Percentiles rank a stretch among this genome's conserved stretches.
Conservation (phyloP, 768 basidiomycete species). For the Panaeolus papilionaceus region DNA sequence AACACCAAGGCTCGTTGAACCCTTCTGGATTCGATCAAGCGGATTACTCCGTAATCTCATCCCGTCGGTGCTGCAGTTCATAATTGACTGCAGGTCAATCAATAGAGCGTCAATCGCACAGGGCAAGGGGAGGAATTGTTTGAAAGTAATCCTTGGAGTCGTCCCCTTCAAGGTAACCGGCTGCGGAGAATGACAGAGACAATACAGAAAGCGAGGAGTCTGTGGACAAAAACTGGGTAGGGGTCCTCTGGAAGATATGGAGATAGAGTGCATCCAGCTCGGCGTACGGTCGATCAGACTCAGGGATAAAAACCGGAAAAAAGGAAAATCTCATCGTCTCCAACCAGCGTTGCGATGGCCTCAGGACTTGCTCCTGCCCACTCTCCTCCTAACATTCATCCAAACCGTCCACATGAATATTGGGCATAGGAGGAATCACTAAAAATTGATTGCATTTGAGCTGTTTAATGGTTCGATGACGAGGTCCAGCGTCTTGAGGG, state of each 20-base stretch:
- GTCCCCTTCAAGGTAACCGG: neutral
- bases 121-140: neutral
- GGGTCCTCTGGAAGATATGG: neutral
- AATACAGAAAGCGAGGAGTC: neutral
- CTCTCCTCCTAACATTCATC: constrained; percentile 21
- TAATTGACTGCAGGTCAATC: neutral
- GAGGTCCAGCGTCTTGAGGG: neutral
- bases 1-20: neutral
- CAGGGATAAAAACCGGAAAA: too few species aligned
- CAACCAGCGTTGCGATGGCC: too few species aligned
- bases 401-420: constrained; percentile 26
- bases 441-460: too few species aligned
- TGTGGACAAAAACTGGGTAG: too few species aligned
- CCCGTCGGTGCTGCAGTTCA: neutral
- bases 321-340: too few species aligned
- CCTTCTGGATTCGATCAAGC: neutral
- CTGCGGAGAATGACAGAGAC: neutral
- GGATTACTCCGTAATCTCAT: neutral
- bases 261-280: constrained; percentile 8
- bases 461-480: neutral
- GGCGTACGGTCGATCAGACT: neutral
- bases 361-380: constrained; percentile 11
- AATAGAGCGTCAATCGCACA: neutral
- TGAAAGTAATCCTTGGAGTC: neutral
- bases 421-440: too few species aligned